A percentile compares a stretch with the other conserved stretches of the same genome.
Evolutionary conservation across 2,329 filamentous ascomycete genomes (phyloP).

Genomic region (Botrytis elliptica): DNA sequence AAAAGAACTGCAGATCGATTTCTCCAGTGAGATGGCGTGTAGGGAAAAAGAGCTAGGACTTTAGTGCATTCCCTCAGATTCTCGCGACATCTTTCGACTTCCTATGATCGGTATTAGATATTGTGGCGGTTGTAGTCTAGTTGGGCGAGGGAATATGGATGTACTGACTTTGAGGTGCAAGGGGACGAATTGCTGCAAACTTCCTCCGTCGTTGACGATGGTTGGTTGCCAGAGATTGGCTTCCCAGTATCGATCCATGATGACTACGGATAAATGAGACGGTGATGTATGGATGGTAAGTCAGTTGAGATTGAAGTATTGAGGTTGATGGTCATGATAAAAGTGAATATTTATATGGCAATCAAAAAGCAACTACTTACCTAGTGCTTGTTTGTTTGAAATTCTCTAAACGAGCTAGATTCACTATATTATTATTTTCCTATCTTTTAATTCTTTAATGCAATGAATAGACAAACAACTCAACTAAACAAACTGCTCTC

Average conservation of each 20-base stretch:
- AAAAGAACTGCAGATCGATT: constrained; percentile 11
- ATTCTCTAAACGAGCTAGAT: not conserved
- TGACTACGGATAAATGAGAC: not conserved
- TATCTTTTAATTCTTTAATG: not conserved
- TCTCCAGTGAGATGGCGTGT: constrained; percentile 13
- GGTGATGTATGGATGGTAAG: not conserved
- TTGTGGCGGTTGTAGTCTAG: too few relatives aligned
- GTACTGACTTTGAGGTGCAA: too few relatives aligned
- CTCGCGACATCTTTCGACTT: not conserved
- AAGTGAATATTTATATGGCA: not conserved
- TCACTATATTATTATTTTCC: not conserved
- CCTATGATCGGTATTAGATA: not conserved
- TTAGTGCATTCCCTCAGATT: not conserved
- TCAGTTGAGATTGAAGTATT: not conserved
- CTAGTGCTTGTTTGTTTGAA: not conserved
- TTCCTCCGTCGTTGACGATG: not conserved
- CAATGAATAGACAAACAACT: not conserved
- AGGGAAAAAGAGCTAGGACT: not conserved
- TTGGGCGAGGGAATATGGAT: too few relatives aligned
- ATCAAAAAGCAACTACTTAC: not conserved
- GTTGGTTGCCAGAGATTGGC: not conserved
- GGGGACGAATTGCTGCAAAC: not conserved
- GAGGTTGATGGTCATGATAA: too few relatives aligned
- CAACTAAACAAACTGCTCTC: not conserved
- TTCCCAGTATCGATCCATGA: not conserved